Evolutionary conservation across 2,329 filamentous ascomycete genomes (phyloP), one percentile per base, ranked within the genome.

Genomic region (Neofusicoccum kwambonambiense): DNA sequence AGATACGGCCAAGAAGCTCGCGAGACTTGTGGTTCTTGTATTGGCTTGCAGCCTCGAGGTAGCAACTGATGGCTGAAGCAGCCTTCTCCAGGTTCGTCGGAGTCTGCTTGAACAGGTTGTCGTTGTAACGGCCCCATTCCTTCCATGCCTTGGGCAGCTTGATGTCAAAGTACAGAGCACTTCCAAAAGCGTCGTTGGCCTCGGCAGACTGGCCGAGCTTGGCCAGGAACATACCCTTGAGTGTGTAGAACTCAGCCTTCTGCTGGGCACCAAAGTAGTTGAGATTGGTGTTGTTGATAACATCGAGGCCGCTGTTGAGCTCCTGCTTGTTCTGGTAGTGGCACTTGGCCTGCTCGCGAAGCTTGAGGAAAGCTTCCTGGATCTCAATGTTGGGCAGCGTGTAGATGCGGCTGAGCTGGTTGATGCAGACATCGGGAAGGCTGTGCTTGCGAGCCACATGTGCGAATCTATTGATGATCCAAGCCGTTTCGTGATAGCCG

Each of bases 371-470:
- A 0, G 95, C 95, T 77, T 99, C 95, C 75, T 99, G 96, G 52
- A 99, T 99, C 80, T 99, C 95, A 50, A 99, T 99, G 75, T 99
- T 99, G 1, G 95, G 95, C 5, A 99, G 84, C 0, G 95, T 99
- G 77, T 99, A 99, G 75, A 99, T 99, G 68, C 94, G 91, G 74
- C 94, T 96, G 19, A 99, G 86, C 75, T 99, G 95, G 69, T 87
- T 94, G 78, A 99, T 97, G 81, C 96, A 99, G 35, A 99, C 95
- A 68, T 99, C 95, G 0, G 93, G 92, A 70, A 99, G 87, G 70
- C 91, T 94, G 77, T 99, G 95, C 82, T 99, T 99, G 65, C 95
- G 89, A 54, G 95, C 95, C 47, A 99, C 95, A 75, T 99, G 95
- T 0, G 95, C 96, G 73, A 99, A 99, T 17, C 95, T 87, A 77